These are phyloP conservation scores for grape (Vitis vinifera) DNA, from an alignment of 164 flowering plant genomes.

Conservation along the genomic window ASM3070453v1 NC_081821.1:11802501-11803000, in stretches of 20 bases:
- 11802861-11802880: conserved; percentile 28
- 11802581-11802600: conserved; percentile 67
- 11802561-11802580: conserved; percentile 79
- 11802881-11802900: conserved; percentile 35
- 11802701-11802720: not conserved
- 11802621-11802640: conserved; percentile 73
- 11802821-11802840: conserved; percentile 55
- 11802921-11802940: conserved; percentile 4
- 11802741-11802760: not conserved
- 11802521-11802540: too few species aligned
- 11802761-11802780: not conserved
- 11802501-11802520: not conserved
- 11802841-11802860: conserved; percentile 47
- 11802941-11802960: conserved; percentile 22
- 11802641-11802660: conserved; percentile 86
- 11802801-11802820: conserved; percentile 35
- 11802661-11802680: conserved; percentile 74
- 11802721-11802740: not conserved
- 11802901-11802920: conserved; percentile 41
- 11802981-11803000: conserved; percentile 19
- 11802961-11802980: conserved; percentile 40
- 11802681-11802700: conserved; percentile 54
- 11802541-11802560: conserved; percentile 6
- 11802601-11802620: conserved; percentile 54
- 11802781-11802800: conserved; percentile 20